Percentiles rank a stretch among this genome's conserved stretches.
phyloP scores from a whole-genome alignment of 2,329 filamentous ascomycete genomes.

The Calonectria pseudoreteaudii region DNA sequence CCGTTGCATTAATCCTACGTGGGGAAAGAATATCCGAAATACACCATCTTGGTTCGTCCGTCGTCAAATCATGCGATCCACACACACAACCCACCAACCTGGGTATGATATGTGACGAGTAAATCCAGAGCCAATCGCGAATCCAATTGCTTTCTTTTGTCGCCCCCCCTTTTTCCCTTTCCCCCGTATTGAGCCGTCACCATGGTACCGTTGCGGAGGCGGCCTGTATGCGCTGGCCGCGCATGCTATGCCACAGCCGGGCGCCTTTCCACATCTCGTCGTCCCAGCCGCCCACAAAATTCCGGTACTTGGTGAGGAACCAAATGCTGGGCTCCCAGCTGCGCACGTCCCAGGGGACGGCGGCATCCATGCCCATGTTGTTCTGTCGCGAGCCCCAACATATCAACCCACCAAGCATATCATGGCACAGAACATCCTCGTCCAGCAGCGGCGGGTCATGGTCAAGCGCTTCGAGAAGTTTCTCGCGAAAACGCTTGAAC shows the following conservation, averaged over 20 bases:
- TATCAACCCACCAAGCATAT: slow-evolving; percentile 48
- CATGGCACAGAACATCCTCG: slow-evolving; percentile 51
- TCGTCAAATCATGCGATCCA: not conserved
- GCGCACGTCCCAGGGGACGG: slow-evolving; percentile 57
- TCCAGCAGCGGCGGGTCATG: slow-evolving; percentile 45
- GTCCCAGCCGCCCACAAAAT: slow-evolving; percentile 50
- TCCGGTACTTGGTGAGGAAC: slow-evolving; percentile 57
- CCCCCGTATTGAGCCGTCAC: not conserved
- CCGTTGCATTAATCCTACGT: not conserved
- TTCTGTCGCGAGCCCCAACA: slow-evolving; percentile 51
- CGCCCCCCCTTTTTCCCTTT: not conserved
- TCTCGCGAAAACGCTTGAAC: slow-evolving; percentile 47
- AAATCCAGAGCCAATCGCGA: not conserved
- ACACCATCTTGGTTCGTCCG: not conserved
- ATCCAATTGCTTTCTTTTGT: not conserved
- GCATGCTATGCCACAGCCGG: slow-evolving; percentile 45
- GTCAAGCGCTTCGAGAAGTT: slow-evolving; percentile 41
- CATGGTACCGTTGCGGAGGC: not conserved
- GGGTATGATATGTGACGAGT: not conserved
- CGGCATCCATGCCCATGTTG: slow-evolving; percentile 45
- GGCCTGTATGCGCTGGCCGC: slow-evolving; percentile 38
- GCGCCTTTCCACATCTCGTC: slow-evolving; percentile 50
- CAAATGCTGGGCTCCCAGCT: slow-evolving; percentile 58
- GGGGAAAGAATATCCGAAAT: not conserved
- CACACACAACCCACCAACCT: not conserved